Base-by-base conservation (phyloP, 2,329 filamentous ascomycete species). In the Scortechinia acanthostroma region DNA sequence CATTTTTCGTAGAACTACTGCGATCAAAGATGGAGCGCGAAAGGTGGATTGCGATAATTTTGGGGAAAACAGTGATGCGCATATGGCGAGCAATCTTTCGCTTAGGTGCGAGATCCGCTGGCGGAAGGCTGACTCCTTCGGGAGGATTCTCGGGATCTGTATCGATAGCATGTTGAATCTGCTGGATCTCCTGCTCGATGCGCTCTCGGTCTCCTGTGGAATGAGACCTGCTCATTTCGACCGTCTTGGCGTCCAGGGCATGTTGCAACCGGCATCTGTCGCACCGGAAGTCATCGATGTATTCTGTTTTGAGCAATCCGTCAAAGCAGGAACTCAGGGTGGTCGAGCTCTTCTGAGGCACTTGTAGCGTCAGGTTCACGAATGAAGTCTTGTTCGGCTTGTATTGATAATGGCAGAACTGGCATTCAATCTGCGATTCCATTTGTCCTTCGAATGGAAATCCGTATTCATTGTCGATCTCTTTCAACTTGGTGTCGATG, bases 231-330 rank as follows among this genome's bases (percentile, higher is more conserved):
- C 68, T 63, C 23, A 84, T 59, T 50, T 89, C 80, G 4, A 71
- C 66, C 49, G 78, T 69, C 50, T 88, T 77, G 43, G 74, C 64
- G 22, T 80, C 70, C 45, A 88, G 67, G 3, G 90, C 90, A 60
- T 95, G 86, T 37, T 88, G 65, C n/a, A 98, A 72, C 19, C 90
- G 81, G 58, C 93, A 98, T 64, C 83, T 87, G 55, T 96, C 93
- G 66, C 93, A 98, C 53, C 88, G 91, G 71, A 94, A 98, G 60
- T 95, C 93, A 50, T 97, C 91, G 52, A 98, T 96, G 59, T 90
- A 86, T 62, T 98, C 93, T 0, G 88, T 89, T 65, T 95, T 95
- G 53, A 98, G 83, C 63, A 96, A 84, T 33, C 87, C 87, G 56
- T 98, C 93, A 55, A 98, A 93, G 62, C 93, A 98, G 5, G 82